Base-by-base conservation (phyloP, 345 rosid species). In the Salix koriyanagi region DNA sequence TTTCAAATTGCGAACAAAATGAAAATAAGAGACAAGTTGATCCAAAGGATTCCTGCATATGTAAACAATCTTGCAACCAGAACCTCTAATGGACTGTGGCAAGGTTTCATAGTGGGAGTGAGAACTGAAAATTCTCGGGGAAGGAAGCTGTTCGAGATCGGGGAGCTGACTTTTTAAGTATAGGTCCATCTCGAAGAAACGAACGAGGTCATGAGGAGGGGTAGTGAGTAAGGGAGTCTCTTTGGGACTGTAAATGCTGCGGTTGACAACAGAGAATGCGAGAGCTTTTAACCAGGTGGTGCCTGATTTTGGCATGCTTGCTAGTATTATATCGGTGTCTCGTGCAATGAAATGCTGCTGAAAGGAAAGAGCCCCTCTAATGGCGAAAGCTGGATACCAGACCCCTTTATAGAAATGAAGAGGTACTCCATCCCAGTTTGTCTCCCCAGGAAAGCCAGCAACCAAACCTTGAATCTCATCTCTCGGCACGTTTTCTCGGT, bases 381-480 rank as follows among this genome's bases (percentile, higher is more conserved):
- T 90, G 81, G 89, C 86, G 30, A 77, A 77, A 28, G 89, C 68
- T 58, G 87, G 95, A 84, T 92, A 92, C 98, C 97, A 94, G 77
- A 89, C 92, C 0, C 89, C 91, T 83, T 89, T 91, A 75, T 84
- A 89, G 21, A 77, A 42, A 64, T 89, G 87, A 65, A 90, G 77
- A 76, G 79, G 78, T 23, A 80, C 80, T 66, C 94, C 88, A 81
- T 92, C 80, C 94, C 95, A 94, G 5, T 94, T 94, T 77, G 75
- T 86, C 71, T 87, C 90, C 37, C 41, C 84, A 0, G 91, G 98
- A 71, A 91, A 87, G 46, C 3, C 3, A 1, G 46, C 46, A 41
- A 41, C 46, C 37, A 41, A 9, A 7, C 0, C 46, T 9, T 41
- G 46, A 11, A 41, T 7, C 9, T 41, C 46, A 9, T 41, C 12